Percentiles rank a stretch among this genome's conserved stretches.
Evolutionary conservation across 2,329 filamentous ascomycete species (phyloP).

Genomic region (Fusarium tupiense): DNA sequence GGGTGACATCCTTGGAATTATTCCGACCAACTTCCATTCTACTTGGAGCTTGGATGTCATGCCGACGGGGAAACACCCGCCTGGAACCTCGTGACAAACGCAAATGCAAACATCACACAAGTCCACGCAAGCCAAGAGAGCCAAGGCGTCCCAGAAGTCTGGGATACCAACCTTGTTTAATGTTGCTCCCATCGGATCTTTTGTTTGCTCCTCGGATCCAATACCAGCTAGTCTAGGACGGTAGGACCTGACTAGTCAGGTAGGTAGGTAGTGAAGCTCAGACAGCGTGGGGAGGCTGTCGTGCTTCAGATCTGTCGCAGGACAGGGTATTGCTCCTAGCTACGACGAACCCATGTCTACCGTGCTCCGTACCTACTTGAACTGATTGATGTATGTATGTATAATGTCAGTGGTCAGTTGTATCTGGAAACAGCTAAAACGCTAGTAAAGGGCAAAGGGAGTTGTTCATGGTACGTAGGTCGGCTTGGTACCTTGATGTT

Average conservation of each 20-base stretch:
- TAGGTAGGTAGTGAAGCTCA: constrained; percentile 29
- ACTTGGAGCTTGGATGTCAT: not conserved
- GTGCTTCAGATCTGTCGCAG: constrained; percentile 62
- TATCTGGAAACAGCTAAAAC: constrained; percentile 38
- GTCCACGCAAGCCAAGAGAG: constrained; percentile 22
- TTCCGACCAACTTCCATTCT: constrained; percentile 5
- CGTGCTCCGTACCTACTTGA: constrained; percentile 6
- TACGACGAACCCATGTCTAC: constrained; percentile 29
- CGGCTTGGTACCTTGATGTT: constrained; percentile 4
- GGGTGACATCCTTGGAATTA: constrained; percentile 1
- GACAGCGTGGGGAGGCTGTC: constrained; percentile 40
- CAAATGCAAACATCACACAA: not conserved
- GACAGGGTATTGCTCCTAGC: constrained; percentile 47
- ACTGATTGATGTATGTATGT: constrained; percentile 10
- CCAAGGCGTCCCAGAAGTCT: constrained; percentile 31
- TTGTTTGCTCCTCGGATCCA: constrained; percentile 8
- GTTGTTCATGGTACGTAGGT: not conserved
- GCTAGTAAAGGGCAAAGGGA: constrained; percentile 23
- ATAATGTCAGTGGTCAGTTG: constrained; percentile 16
- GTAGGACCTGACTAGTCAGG: constrained; percentile 5
- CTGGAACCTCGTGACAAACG: constrained; percentile 7
- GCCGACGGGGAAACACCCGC: not conserved
- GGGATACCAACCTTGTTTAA: constrained; percentile 24
- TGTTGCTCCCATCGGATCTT: not conserved
- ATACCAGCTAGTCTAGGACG: not conserved